Evolutionary conservation across 176 grass and related monocot species (phyloP), one percentile per base, ranked within the genome.

Genomic region (Eleusine indica): DNA sequence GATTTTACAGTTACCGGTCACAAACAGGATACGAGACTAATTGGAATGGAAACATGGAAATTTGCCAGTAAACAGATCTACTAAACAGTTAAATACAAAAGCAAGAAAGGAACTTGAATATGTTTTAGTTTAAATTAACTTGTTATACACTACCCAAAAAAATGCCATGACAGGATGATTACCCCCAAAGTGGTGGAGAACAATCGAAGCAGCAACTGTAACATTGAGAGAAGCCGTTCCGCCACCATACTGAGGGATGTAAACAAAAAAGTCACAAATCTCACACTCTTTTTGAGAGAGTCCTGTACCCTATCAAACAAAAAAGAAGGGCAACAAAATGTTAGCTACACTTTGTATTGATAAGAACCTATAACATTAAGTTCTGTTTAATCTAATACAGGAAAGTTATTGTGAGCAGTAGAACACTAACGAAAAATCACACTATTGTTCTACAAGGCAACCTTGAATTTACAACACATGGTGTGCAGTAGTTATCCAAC

Each of bases 181-280:
- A 96, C 91, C 89, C 1, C 71, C 96, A 60, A 95, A 95, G 47
- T 98, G 96, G 35, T 98, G 96, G 38, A 98, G 85, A 79, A 94
- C 91, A 56, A 98, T 98, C 8, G 96, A 95, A 44, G 93, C 96
- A 18, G 93, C 96, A 74, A 98, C 93, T 1, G 93, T 95, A 83
- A 98, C 96, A 83, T 95, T 98, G 25, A 98, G 93, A 29, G 96
- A 95, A 66, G 96, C 96, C n/a, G 96, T 98, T 74, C 91, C 96
- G 28, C 76, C 87, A 37, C 96, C 96, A 56, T 98, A 93, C 43
- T 98, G 96, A 28, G 96, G 93, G 22, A 95, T 98, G 74, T 98
- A 98, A 32, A 98, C 83, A 77, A 98, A 98, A 71, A 98, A 95
- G 38, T 98, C 93, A 81, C 96, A 98, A 21, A 94, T 69, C 25